phyloP scores from a whole-genome alignment of 176 grass and related monocot genomes.

The Ensete ventricosum region DNA sequence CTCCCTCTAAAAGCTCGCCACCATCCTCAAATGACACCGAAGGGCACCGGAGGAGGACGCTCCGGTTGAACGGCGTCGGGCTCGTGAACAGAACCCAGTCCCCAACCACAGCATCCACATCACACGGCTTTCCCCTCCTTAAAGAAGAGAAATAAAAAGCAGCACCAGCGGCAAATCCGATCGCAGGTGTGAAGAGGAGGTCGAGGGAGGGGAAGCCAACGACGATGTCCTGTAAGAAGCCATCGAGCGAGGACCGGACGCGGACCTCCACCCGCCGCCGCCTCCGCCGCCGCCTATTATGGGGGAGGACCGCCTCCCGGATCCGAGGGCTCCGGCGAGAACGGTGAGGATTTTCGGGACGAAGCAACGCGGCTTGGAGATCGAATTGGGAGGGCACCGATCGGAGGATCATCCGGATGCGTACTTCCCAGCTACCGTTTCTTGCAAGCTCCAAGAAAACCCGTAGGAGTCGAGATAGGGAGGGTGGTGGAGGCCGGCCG shows the following conservation, averaged over 20 bases:
- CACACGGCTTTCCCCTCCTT: not conserved
- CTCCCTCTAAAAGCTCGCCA: slow-evolving; percentile 53
- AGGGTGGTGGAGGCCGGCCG: no score
- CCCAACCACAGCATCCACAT: slow-evolving; percentile 13
- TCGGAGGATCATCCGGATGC: slow-evolving; percentile 51
- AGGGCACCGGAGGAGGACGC: slow-evolving; percentile 78
- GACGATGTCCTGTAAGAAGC: slow-evolving; percentile 42
- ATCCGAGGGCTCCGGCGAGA: slow-evolving; percentile 7
- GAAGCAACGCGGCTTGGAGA: not conserved
- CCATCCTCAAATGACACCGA: slow-evolving; percentile 80
- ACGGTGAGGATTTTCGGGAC: not conserved
- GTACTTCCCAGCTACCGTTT: not conserved
- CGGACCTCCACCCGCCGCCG: slow-evolving; percentile 21
- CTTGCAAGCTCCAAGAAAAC: not conserved
- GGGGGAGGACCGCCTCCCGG: slow-evolving; percentile 3
- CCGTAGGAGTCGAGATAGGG: not conserved
- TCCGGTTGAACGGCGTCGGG: slow-evolving; percentile 86
- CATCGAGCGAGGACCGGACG: slow-evolving; percentile 12
- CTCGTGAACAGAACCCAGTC: slow-evolving; percentile 81
- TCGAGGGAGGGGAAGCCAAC: slow-evolving; percentile 35
- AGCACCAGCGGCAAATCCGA: slow-evolving; percentile 36
- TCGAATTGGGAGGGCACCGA: not conserved
- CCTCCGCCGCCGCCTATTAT: slow-evolving; percentile 9
- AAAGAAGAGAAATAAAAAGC: slow-evolving; percentile 21
- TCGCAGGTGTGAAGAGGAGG: slow-evolving; percentile 31